These are phyloP conservation scores for Podaxis sp. DNA, from an alignment of 768 basidiomycete genomes.

Conservation along the genomic window DNA sequence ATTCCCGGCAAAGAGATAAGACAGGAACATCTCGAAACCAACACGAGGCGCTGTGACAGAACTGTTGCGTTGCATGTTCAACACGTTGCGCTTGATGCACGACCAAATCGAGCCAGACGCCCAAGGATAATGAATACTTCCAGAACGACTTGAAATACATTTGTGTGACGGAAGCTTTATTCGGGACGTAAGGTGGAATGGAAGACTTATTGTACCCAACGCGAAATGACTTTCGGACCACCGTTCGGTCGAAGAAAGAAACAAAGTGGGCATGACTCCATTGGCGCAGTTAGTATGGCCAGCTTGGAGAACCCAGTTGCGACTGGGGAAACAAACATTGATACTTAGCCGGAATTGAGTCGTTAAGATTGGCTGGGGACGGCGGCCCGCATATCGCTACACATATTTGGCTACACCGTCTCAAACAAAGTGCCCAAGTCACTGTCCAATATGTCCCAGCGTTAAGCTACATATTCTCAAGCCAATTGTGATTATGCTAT, in stretches of 20 bases:
- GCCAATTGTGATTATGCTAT: too few relatives aligned
- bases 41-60: conserved; percentile 8
- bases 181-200: not conserved
- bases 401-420: too few relatives aligned
- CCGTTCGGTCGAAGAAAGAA: not conserved
- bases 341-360: too few relatives aligned
- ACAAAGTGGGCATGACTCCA: not conserved
- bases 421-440: too few relatives aligned
- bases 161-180: not conserved
- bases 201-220: not conserved
- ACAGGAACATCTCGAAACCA: conserved; percentile 5
- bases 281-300: too few relatives aligned
- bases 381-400: too few relatives aligned
- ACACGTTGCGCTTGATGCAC: conserved; percentile 10
- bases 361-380: too few relatives aligned
- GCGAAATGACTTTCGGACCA: not conserved
- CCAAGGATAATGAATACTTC: not conserved
- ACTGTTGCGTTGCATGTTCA: not conserved
- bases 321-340: too few relatives aligned
- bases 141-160: not conserved
- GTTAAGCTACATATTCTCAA: too few relatives aligned
- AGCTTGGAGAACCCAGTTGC: too few relatives aligned
- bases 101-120: not conserved
- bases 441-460: too few relatives aligned
- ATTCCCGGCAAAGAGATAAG: not conserved